Conservation (phyloP, 805 yeast genomes). For the Lipomyces sp. region DNA sequence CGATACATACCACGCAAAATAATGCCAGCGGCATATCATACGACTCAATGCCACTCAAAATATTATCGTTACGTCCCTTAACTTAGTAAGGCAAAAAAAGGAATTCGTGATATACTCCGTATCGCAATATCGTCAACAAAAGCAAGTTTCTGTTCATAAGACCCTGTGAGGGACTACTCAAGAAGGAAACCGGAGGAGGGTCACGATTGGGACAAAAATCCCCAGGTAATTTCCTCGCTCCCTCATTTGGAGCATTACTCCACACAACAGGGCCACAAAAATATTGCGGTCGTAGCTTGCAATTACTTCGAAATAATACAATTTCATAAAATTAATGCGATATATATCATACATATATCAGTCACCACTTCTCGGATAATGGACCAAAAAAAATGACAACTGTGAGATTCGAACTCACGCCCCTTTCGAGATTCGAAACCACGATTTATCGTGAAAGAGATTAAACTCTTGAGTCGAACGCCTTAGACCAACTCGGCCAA, state of each 20-base stretch:
- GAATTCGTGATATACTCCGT: neutral
- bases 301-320: too few species aligned
- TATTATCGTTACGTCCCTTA: neutral
- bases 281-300: too few species aligned
- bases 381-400: slow-evolving; percentile 28
- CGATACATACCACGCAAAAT: neutral
- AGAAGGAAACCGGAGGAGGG: neutral
- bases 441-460: slow-evolving; percentile 32
- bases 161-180: neutral
- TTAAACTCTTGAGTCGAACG: slow-evolving; percentile 38
- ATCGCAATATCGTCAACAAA: neutral
- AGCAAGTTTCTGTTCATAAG: neutral
- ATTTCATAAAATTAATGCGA: too few species aligned
- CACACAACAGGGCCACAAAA: neutral
- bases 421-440: slow-evolving; percentile 40
- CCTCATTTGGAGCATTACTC: neutral
- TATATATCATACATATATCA: slow-evolving; percentile 2
- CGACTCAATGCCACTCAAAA: neutral
- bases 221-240: neutral
- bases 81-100: neutral
- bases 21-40: neutral
- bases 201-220: neutral
- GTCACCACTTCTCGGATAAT: too few species aligned
- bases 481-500: slow-evolving; percentile 39
- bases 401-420: slow-evolving; percentile 39